These are phyloP conservation scores for Arabidopsis hybrid DNA, from an alignment of 441 rosid species.

Conservation along the genomic window DNA sequence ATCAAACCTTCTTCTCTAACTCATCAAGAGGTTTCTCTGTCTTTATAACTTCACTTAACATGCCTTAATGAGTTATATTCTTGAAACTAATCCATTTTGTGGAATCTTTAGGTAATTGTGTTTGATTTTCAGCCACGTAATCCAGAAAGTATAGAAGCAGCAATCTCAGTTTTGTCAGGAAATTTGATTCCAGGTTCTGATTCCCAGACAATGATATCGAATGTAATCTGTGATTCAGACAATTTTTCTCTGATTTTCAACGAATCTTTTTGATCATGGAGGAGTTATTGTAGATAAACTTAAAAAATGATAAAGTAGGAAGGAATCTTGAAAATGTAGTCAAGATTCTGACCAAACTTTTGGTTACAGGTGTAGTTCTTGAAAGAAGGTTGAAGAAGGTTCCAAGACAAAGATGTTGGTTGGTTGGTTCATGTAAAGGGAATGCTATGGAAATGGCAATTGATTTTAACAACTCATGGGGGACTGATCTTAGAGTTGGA, in stretches of 20 bases:
- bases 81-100: constrained; percentile 13
- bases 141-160: constrained; percentile 67
- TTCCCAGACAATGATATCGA: constrained; percentile 44
- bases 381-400: constrained; percentile 40
- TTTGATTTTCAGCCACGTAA: constrained; percentile 85
- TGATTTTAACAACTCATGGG: constrained; percentile 59
- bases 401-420: constrained; percentile 40
- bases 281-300: constrained; percentile 7
- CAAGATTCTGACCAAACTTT: constrained; percentile 2
- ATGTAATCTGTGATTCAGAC: constrained; percentile 34
- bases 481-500: constrained; percentile 64
- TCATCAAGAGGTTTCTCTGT: constrained; percentile 50
- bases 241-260: neutral
- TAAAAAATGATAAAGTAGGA: neutral
- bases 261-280: constrained; percentile 25
- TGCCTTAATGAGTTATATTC: neutral
- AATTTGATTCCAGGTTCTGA: constrained; percentile 63
- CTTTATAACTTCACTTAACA: neutral
- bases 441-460: constrained; percentile 36
- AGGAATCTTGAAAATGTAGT: constrained; percentile 15
- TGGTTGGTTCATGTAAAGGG: constrained; percentile 35
- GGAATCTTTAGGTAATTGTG: constrained; percentile 51
- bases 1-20: constrained; percentile 52
- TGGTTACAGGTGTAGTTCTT: constrained; percentile 26
- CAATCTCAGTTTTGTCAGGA: constrained; percentile 64